phyloP scores from a whole-genome alignment of 106 monocot genomes.

The Acorus calamus region DNA sequence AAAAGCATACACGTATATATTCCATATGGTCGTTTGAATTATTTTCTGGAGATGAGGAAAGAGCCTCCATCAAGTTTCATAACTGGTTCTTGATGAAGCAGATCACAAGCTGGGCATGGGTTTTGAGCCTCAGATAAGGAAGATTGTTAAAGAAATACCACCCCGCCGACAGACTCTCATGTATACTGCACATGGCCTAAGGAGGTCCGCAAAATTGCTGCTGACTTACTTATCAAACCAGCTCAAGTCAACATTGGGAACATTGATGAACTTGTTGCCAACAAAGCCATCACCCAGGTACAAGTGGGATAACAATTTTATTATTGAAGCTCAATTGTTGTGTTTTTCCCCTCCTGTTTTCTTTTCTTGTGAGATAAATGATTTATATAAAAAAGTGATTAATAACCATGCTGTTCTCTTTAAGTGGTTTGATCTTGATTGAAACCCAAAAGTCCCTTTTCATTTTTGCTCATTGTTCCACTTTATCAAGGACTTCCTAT shows the following conservation, averaged over 20 bases:
- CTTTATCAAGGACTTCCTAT: too few relatives aligned
- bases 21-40: conserved; percentile 43
- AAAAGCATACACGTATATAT: too few relatives aligned
- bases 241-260: conserved; percentile 62
- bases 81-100: conserved; percentile 71
- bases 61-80: conserved; percentile 45
- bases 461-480: too few relatives aligned
- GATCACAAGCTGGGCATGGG: conserved; percentile 78
- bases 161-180: conserved; percentile 56
- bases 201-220: conserved; percentile 60
- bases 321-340: background rate
- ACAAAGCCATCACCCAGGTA: conserved; percentile 71
- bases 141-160: conserved; percentile 49
- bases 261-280: conserved; percentile 57
- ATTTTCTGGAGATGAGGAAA: conserved; percentile 47
- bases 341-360: background rate
- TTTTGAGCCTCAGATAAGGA: conserved; percentile 61
- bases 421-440: too few relatives aligned
- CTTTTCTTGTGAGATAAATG: background rate
- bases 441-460: too few relatives aligned
- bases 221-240: conserved; percentile 41
- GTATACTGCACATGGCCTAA: conserved; percentile 77
- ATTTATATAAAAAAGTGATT: background rate
- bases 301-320: background rate
- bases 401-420: too few relatives aligned